Evolutionary conservation across 2,329 filamentous ascomycete species (phyloP).

Genomic region (Macroventuria anomochaeta): DNA sequence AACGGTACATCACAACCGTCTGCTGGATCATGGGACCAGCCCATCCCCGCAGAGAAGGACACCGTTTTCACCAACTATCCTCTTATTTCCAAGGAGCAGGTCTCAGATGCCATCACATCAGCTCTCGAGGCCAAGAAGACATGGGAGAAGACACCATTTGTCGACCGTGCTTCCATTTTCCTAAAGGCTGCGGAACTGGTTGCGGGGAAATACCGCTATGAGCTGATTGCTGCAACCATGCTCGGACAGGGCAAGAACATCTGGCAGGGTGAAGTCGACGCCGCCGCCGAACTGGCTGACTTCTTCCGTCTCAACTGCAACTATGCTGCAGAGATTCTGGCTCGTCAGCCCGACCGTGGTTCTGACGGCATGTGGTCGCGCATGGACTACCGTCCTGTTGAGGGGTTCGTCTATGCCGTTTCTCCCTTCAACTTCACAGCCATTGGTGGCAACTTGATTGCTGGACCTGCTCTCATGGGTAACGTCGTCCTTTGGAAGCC

Average conservation of each 20-base stretch:
- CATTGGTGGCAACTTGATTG: slow-evolving; percentile 84
- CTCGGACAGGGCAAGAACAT: slow-evolving; percentile 96
- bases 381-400: slow-evolving; percentile 83
- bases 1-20: slow-evolving; percentile 36
- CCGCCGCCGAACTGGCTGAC: slow-evolving; percentile 87
- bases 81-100: slow-evolving; percentile 75
- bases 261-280: slow-evolving; percentile 96
- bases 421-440: slow-evolving; percentile 97
- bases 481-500: slow-evolving; percentile 98
- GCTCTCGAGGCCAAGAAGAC: slow-evolving; percentile 81
- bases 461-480: slow-evolving; percentile 82
- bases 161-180: slow-evolving; percentile 89
- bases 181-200: slow-evolving; percentile 93
- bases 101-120: slow-evolving; percentile 77
- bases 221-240: slow-evolving; percentile 94
- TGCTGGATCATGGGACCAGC: slow-evolving; percentile 35
- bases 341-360: slow-evolving; percentile 82
- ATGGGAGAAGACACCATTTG: slow-evolving; percentile 86
- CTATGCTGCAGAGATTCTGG: slow-evolving; percentile 88
- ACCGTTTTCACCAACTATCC: slow-evolving; percentile 80
- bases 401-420: slow-evolving; percentile 93
- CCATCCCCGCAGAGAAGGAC: slow-evolving; percentile 60
- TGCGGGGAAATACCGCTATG: slow-evolving; percentile 88
- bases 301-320: slow-evolving; percentile 91
- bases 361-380: slow-evolving; percentile 83